Evolutionary conservation across 1,284 basidiomycete species (phyloP), one percentile per base, ranked within the genome.

Genomic region (Malassezia globosa): DNA sequence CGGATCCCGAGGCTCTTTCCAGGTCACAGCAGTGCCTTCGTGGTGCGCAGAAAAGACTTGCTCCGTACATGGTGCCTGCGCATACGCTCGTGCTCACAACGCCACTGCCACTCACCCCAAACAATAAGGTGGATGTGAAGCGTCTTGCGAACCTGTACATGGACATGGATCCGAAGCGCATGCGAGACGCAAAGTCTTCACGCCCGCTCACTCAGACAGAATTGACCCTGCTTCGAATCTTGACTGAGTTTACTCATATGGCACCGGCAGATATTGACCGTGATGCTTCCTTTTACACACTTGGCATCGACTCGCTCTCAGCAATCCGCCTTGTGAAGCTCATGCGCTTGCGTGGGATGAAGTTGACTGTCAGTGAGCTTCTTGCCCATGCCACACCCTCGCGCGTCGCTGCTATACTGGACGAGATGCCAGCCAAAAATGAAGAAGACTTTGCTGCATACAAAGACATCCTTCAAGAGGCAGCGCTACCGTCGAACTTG

Each of bases 261-360:
- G 37, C 40, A 18, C 47, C 10, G 8, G 22, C 10, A 1, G 33
- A 46, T 22, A 8, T 44, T 14, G 41, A 38, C 26, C 31, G 26
- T 24, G 29, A 45, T 37, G 37, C 42, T 13, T 49, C 64, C 8
- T 60, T 69, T 41, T 64, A 67, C 31, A 55, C 60, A 11, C 58
- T 67, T 1, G 66, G 66, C n/a, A 51, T 69, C 37, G 66, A 67
- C 42, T 67, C 64, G 37, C 62, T 69, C 37, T 60, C 61, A 22
- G 61, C 63, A 2, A 61, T 66, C 26, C 52, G 59, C 22, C 53
- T 69, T 1, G 57, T 59, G 19, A 54, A 52, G 39, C 18, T 35
- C 26, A 45, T 69, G 16, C 44, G 40, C 5, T 35, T 24, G 22
- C 7, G 5, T 8, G 35, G 37, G 26, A 21, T 42, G 21, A 0